Base-by-base conservation (phyloP, 2,329 filamentous ascomycete species). In the Pezicula carpinea region DNA sequence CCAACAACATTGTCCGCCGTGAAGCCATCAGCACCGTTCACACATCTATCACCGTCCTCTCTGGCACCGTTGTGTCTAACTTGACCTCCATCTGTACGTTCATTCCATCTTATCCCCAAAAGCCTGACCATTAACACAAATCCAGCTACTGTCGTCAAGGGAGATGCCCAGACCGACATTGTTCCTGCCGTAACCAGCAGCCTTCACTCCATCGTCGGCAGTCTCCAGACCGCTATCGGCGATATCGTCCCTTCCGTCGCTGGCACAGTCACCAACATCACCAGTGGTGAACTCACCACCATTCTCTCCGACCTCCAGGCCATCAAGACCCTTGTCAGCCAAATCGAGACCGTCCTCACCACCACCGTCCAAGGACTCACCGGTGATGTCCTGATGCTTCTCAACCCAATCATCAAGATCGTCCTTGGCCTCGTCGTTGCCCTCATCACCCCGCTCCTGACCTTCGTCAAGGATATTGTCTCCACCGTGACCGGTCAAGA, bases 251-350 rank as follows among this genome's bases (percentile, higher is more conserved):
- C 42, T 6, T 26, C 36, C 8, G 38, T 51, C n/a, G 21, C 26
- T n/a, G 33, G 33, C n/a, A 7, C 31, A 1, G 26, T 42, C 39
- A 3, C 46, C 15, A 22, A 38, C n/a, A 35, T 48, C 23, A 39
- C 39, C 21, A 23, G 29, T 14, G 32, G 13, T 22, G 49, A 51
- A 36, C 38, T 46, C 18, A 18, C 43, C 14, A 38, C 33, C 22
- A 10, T 51, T 10, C 18, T 46, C 33, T 33, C n/a, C 21, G 17
- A 29, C 14, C 32, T 51, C n/a, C 7, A 5, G 3, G 72, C 69
- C 43, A 69, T 75, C 54, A 74, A 75, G 66, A 69, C 72, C 66
- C 73, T 75, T 66, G 73, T 75, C 61, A 72, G 74, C 62, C 73
- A 74, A 65, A 74, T 75, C 59, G 72, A 74, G 67, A 29, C 38